A percentile compares a stretch with the other conserved stretches of the same genome.
Conservation (phyloP, 106 monocot species). For the Vanilla planifolia region DNA sequence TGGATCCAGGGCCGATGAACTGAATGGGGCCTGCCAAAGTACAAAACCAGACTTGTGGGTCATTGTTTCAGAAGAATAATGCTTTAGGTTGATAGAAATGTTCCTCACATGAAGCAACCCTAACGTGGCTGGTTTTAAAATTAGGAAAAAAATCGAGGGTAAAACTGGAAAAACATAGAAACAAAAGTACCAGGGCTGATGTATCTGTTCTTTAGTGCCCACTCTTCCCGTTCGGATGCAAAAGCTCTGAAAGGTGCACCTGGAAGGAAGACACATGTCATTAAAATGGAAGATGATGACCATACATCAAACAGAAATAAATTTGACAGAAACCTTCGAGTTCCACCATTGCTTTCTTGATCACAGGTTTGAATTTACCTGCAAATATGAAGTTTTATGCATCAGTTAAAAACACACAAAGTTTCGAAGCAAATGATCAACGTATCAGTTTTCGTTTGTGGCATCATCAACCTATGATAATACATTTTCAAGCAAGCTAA, state of each 20-base stretch:
- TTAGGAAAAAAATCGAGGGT: neutral
- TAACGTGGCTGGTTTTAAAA: no score
- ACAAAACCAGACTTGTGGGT: neutral
- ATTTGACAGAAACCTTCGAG: constrained; percentile 58
- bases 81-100: no score
- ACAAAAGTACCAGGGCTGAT: constrained; percentile 88
- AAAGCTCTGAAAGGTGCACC: constrained; percentile 87
- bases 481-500: no score
- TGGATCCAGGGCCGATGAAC: constrained; percentile 55
- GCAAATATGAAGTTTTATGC: constrained; percentile 9
- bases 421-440: no score
- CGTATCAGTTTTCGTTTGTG: no score
- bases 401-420: no score
- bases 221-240: constrained; percentile 76
- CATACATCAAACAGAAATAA: no score
- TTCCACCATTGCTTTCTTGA: constrained; percentile 99
- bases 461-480: no score
- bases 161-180: neutral
- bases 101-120: no score
- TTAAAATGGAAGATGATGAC: neutral
- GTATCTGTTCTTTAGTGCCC: constrained; percentile 87
- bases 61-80: neutral
- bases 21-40: constrained; percentile 58
- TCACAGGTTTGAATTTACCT: constrained; percentile 99
- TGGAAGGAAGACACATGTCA: constrained; percentile 8